Evolutionary conservation across 805 yeast genomes (phyloP), one percentile per base, ranked within the genome.

Genomic region (Brettanomyces nanus): DNA sequence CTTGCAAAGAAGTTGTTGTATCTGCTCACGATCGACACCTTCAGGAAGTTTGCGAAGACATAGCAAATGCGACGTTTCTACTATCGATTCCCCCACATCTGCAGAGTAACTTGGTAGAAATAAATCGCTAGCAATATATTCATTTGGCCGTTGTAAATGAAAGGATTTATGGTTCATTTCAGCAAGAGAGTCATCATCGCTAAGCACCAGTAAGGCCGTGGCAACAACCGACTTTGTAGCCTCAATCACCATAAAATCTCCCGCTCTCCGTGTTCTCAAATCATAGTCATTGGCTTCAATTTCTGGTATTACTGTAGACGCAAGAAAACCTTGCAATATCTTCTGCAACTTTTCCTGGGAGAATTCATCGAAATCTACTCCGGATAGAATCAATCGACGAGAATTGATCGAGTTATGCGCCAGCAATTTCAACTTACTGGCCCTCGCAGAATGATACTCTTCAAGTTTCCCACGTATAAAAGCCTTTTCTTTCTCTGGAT

Each of bases 181-280:
- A 28, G 57, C 61, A 19, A 57, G 39, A 5, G 46, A 40, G 9
- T 54, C 58, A 1, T 63, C 62, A 1, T 63, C 62, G 38, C 64
- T 58, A 20, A 80, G 53, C 3, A 75, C 64, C 18, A 66, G 56
- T 0, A 73, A 62, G 0, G 73, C 53, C 0, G 90, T 80, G 0
- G 90, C 80, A 35, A 72, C 62, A 17, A 62, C 58, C 31, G 71
- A 58, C 27, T 66, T 68, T 9, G 68, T 60, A 37, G 83, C 69
- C 44, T 73, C 77, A 7, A 83, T 49, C 2, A 77, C 58, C 31
- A 76, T 54, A 5, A 51, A 55, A 5, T 28, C 19, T 9, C 28
- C 52, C 29, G 5, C 44, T 36, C 1, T 52, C 39, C 19, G 49
- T 22, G 68, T 29, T 52, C 56, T 46, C 45, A 70, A 22, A 11